Evolutionary conservation across 2,329 filamentous ascomycete genomes (phyloP), one percentile per base, ranked within the genome.

Genomic region (Orbilia ellipsospora): DNA sequence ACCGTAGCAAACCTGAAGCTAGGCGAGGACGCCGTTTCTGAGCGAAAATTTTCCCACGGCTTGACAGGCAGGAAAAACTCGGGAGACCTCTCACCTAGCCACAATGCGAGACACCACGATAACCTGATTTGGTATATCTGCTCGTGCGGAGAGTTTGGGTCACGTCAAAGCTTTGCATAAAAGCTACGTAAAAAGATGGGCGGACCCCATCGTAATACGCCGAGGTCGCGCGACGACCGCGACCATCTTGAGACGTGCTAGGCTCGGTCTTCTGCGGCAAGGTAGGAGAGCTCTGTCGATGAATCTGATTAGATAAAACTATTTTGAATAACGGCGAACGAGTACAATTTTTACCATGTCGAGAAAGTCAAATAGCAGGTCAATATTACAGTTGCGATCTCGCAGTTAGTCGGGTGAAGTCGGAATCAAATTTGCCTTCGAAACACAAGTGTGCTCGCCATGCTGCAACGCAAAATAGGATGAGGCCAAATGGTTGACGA

Each of bases 241-340:
- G 44, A 57, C 28, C 54, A 60, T 48, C 20, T 8, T 18, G 36
- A 50, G 40, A 51, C n/a, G 54, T 73, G 40, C 63, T 57, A 45
- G 54, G 57, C 18, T 66, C 61, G 50, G 61, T 40, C 48, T 66
- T 61, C 62, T 54, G 61, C 69, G 67, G 44, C 16, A 13, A 16
- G 54, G 44, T 2, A 51, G 18, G 13, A 57, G 54, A 72, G 44
- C 51, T 52, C 54, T 18, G n/a, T 57, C 40, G 56, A 74, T 62
- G 45, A 59, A 74, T 74, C 70, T 68, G 70, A 74, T 74, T 74
- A 74, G 70, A 74, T 74, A 50, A 61, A 59, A 7, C 20, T 36
- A 16, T 52, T 23, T 6, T 18, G 48, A 40, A 45, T 55, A 23
- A 67, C 69, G 69, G 51, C 70, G 63, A 63, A 54, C 26, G 63